Percentiles rank a stretch among this genome's conserved stretches.
phyloP scores from a whole-genome alignment of 2,329 filamentous ascomycete species.

The Fusarium neocosmosporiellum region DNA sequence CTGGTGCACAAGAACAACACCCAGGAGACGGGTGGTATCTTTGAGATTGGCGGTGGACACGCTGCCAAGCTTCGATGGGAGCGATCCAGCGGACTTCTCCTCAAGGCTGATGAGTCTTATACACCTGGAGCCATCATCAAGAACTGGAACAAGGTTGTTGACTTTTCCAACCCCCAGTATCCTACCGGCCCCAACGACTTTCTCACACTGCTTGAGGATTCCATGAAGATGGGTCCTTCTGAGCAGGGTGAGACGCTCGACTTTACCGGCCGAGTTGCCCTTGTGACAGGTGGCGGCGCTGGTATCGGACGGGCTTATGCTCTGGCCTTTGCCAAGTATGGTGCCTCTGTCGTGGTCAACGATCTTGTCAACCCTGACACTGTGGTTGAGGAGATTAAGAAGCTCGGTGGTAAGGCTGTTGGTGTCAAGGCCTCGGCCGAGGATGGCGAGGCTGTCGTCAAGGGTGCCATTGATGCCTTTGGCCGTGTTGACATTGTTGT shows the following conservation, averaged over 20 bases:
- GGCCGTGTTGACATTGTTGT: conserved; percentile 94
- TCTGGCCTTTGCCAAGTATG: conserved; percentile 86
- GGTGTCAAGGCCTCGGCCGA: conserved; percentile 95
- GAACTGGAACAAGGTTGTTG: conserved; percentile 88
- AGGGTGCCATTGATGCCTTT: conserved; percentile 92
- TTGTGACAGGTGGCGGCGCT: conserved; percentile 89
- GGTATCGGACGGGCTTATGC: conserved; percentile 93
- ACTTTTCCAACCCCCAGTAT: conserved; percentile 85
- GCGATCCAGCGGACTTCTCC: conserved; percentile 85
- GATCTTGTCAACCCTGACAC: conserved; percentile 92
- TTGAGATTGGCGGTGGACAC: conserved; percentile 93
- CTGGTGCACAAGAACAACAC: conserved; percentile 88
- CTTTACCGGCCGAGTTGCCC: conserved; percentile 85
- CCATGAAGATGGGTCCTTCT: conserved; percentile 80
- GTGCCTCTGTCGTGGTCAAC: conserved; percentile 91
- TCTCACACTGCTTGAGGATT: conserved; percentile 84
- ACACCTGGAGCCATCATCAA: conserved; percentile 88
- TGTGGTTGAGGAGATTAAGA: conserved; percentile 92
- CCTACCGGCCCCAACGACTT: conserved; percentile 90
- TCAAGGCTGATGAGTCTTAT: conserved; percentile 89
- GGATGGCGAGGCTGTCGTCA: conserved; percentile 90
- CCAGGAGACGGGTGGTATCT: conserved; percentile 86
- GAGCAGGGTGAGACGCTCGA: conserved; percentile 78
- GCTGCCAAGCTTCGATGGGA: conserved; percentile 96
- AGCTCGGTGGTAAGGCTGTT: conserved; percentile 87